Conservation (phyloP, 805 yeast species). For the Wickerhamiella dianesei region DNA sequence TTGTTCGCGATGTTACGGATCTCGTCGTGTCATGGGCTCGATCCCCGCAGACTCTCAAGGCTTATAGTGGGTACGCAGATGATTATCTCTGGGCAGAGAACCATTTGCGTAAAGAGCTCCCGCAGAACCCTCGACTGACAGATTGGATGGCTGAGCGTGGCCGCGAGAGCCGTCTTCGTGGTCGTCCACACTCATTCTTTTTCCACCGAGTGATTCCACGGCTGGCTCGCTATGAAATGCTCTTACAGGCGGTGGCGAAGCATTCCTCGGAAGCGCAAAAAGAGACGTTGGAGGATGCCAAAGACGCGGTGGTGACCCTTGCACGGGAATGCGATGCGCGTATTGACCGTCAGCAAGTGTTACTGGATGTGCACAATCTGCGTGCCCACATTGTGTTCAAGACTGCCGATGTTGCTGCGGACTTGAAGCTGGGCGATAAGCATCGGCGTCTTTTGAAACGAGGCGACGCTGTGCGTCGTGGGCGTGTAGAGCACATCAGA, state of each 20-base stretch:
- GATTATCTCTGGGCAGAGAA: slow-evolving; percentile 25
- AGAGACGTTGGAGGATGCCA: slow-evolving; percentile 37
- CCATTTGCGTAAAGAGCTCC: slow-evolving; percentile 33
- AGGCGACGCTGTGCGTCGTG: slow-evolving; percentile 46
- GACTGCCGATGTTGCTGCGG: slow-evolving; percentile 31
- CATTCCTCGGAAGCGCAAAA: slow-evolving; percentile 39
- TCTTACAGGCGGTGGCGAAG: slow-evolving; percentile 45
- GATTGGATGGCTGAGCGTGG: slow-evolving; percentile 44
- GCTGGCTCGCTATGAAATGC: slow-evolving; percentile 45
- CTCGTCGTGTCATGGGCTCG: slow-evolving; percentile 52
- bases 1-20: slow-evolving; percentile 33
- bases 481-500: slow-evolving; percentile 44
- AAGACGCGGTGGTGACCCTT: slow-evolving; percentile 40
- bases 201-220: slow-evolving; percentile 45
- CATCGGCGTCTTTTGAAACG: slow-evolving; percentile 43
- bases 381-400: slow-evolving; percentile 44
- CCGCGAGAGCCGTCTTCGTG: slow-evolving; percentile 33
- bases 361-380: slow-evolving; percentile 40
- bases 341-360: slow-evolving; percentile 48
- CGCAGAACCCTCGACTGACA: slow-evolving; percentile 34
- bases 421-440: slow-evolving; percentile 39
- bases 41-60: slow-evolving; percentile 32
- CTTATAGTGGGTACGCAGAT: slow-evolving; percentile 47
- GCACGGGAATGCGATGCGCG: slow-evolving; percentile 47
- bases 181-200: slow-evolving; percentile 31